Evolutionary conservation across 306 rosid genomes (phyloP), one percentile per base, ranked within the genome.

Genomic region (Sicyos edulis): DNA sequence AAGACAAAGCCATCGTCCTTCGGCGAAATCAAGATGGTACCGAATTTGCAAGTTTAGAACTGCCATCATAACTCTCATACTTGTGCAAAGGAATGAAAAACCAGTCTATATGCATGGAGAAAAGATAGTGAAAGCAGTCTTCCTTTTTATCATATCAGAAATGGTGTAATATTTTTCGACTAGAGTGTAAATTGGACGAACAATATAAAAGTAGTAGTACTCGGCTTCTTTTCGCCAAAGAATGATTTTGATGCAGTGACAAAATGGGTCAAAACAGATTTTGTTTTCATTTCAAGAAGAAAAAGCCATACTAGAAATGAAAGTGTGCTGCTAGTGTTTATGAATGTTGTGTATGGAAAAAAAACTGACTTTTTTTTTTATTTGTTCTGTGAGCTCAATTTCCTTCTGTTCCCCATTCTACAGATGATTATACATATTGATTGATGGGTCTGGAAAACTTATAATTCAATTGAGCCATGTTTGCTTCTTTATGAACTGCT

Each of bases 31-130:
- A 26, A 26, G 29, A 26, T 26, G 29, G 29, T 26, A 26, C 70
- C 83, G 13, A 81, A 79, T 74, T 71, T 80, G 74, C 82, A 76
- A 77, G 72, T 76, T 26, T 88, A 83, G 86, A 70, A 75, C 50
- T 72, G 58, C 53, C 68, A 11, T 17, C 45, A 49, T 34, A 54
- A 69, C 45, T 49, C 37, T 69, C 42, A 24, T 50, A 24, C 37
- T 14, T 50, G 24, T 67, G 72, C 72, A 47, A 21, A 45, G 11
- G 54, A 69, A 69, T 69, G 11, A 26, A 26, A 26, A 26, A 26
- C 29, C 29, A 26, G 29, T 26, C 29, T 26, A 26, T 26, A 26
- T 26, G 29, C 29, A 26, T 66, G 12, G 72, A 66, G 29, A 66
- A 22, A 20, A 66, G 55, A 66, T 45, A 42, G 71, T 65, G 54